Base-by-base conservation (phyloP, 1,284 basidiomycete genomes). In the Leccinum pachyderme region DNA sequence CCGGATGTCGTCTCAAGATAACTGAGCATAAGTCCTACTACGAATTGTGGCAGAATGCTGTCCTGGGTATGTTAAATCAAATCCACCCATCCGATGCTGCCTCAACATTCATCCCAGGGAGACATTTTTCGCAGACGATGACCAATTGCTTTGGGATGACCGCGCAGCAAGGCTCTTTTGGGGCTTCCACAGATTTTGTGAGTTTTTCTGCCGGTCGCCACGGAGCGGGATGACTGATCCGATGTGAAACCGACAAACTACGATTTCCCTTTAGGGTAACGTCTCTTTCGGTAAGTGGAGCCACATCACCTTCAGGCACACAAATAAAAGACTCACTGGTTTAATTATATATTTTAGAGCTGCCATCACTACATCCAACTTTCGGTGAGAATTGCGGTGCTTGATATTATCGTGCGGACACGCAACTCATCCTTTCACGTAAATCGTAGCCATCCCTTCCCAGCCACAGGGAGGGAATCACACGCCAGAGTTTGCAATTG, bases 141-240 rank as follows among this genome's bases (percentile, higher is more conserved):
- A 66, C 63, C 44, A 68, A 57, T 49, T 71, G 69, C 48, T 81
- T 78, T 54, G 77, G 75, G 27, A 65, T 78, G 59, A 55, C 58
- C 32, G 67, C 68, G 3, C 66, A 56, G 28, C 61, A 64, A 51
- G 67, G 62, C n/a, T 68, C 73, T 2, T 65, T 68, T 37, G 75
- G 79, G 18, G 84, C 84, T 5, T 86, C 84, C 1, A 86, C 84
- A 25, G 84, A 86, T 68, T 86, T 86, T 64, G 84, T 86, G 57
- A 73, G 83, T 33, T 74, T 37, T 44, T 57, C 53, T 32, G 1
- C 32, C 32, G 27, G 7, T 47, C 32, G 9, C 13, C 11, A 5
- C 25, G 43, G 52, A 32, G 37, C 29, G 48, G 44, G 44, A 52
- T 51, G 45, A 45, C n/a, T 39, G 31, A 47, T n/a, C n/a, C 29